phyloP scores from a whole-genome alignment of 441 rosid species.

The Hypseocharis bilobata region DNA sequence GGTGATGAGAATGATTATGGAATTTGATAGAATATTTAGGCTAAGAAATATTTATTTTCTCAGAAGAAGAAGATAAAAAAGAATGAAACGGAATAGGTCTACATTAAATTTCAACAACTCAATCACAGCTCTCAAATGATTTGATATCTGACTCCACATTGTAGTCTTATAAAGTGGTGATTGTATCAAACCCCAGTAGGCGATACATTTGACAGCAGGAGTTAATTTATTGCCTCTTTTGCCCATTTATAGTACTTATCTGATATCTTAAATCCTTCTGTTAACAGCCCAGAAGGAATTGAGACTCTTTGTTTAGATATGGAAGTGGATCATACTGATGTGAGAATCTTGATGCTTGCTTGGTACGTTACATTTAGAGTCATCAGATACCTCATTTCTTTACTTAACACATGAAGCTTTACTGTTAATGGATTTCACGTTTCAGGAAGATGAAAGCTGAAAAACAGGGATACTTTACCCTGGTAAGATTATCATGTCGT shows the following conservation, averaged over 20 bases:
- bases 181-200: not conserved
- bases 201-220: not conserved
- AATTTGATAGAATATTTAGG: no score
- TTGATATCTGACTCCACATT: no score
- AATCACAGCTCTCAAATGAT: no score
- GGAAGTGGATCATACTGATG: conserved; percentile 82
- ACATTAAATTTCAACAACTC: no score
- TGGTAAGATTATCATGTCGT: conserved; percentile 35
- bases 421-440: conserved; percentile 12
- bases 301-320: conserved; percentile 73
- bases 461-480: conserved; percentile 88
- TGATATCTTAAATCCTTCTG: not conserved
- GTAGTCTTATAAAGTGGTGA: no score
- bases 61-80: no score
- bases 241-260: conserved; percentile 7
- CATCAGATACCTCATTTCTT: not conserved
- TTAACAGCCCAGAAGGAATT: conserved; percentile 87
- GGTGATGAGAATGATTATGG: no score
- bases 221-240: not conserved
- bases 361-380: conserved; percentile 44
- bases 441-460: conserved; percentile 92
- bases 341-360: conserved; percentile 91
- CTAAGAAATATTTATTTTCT: no score
- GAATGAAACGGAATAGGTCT: no score
- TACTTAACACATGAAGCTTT: conserved; percentile 3